These are phyloP conservation scores for Globisporangium viniferum DNA, from an alignment of 352 stramenopile species.

Conservation along the genomic window DNA sequence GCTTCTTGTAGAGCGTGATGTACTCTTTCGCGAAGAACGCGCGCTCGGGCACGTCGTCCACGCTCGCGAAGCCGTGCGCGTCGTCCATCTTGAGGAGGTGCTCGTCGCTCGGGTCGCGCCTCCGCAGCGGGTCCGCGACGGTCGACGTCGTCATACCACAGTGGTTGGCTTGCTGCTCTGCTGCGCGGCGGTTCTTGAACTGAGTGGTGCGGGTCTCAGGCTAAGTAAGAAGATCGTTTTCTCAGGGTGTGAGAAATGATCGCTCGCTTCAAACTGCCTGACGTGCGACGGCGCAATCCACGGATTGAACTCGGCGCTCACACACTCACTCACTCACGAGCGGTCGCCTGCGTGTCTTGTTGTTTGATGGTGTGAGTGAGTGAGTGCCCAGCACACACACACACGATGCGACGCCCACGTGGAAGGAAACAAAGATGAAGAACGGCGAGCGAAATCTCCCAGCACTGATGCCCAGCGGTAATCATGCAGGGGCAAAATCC, in stretches of 20 bases:
- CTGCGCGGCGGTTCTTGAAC: background rate
- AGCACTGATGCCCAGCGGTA: background rate
- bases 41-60: constrained; percentile 44
- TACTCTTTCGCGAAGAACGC: constrained; percentile 55
- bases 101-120: background rate
- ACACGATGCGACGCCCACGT: background rate
- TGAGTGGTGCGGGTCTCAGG: background rate
- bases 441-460: background rate
- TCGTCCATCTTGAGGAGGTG: background rate
- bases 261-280: background rate
- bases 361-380: background rate
- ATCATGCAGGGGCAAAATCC: background rate
- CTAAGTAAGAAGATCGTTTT: background rate
- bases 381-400: background rate
- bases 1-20: constrained; percentile 54
- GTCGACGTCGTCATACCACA: constrained; percentile 11
- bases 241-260: background rate
- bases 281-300: background rate
- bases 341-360: background rate
- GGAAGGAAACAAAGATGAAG: background rate
- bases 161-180: background rate
- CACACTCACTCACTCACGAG: background rate
- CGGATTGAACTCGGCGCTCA: too few relatives aligned
- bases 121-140: background rate
- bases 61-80: constrained; percentile 20